phyloP scores from a whole-genome alignment of 345 rosid genomes.

The Durio zibethinus region DNA sequence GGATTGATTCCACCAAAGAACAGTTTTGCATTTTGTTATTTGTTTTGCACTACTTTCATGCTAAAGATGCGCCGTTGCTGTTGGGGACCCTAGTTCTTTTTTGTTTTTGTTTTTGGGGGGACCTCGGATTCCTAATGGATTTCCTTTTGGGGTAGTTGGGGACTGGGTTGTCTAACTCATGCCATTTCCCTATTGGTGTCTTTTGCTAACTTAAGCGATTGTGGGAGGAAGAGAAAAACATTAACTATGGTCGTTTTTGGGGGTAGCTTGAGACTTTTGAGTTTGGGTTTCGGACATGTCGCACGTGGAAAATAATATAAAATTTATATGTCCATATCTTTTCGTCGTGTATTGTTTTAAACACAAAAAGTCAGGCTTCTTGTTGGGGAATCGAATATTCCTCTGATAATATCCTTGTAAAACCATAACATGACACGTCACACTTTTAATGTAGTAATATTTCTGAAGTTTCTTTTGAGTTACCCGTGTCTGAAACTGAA shows the following conservation, averaged over 20 bases:
- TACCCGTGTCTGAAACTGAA: not conserved
- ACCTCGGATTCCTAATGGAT: not conserved
- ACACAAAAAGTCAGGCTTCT: not conserved
- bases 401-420: not conserved
- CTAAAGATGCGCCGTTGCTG: not conserved
- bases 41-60: not conserved
- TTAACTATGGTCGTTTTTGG: not conserved
- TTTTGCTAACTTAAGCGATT: not conserved
- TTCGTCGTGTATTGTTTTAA: not conserved
- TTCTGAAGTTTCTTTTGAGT: no score
- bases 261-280: no score
- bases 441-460: not conserved
- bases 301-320: not conserved
- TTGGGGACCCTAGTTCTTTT: not conserved
- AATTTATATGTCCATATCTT: no score
- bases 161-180: not conserved
- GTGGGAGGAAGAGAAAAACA: not conserved
- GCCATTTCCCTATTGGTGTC: not conserved
- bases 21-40: not conserved
- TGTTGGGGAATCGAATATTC: not conserved
- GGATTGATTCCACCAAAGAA: not conserved
- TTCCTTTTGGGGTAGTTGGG: not conserved
- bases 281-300: constrained; percentile 27
- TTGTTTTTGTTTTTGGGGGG: no score
- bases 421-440: not conserved